These are phyloP conservation scores for Nicotiana paniculata DNA, from an alignment of 257 asterid species.

Conservation along the genomic window DNA sequence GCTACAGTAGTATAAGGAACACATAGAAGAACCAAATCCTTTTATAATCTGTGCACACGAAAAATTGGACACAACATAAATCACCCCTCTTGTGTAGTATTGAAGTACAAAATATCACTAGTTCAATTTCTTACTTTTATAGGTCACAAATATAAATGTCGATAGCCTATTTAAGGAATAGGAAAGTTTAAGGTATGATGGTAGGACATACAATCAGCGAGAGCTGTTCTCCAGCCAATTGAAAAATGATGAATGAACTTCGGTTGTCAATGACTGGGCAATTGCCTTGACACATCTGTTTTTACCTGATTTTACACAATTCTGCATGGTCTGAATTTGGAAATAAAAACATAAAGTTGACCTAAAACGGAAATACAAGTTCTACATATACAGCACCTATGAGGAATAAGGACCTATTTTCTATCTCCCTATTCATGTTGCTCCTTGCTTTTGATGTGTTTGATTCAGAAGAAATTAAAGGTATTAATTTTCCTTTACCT, in stretches of 20 bases:
- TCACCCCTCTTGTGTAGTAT: too few relatives aligned
- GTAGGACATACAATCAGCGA: constrained; percentile 53
- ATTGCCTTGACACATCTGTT: constrained; percentile 93
- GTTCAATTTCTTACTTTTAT: too few relatives aligned
- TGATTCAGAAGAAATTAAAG: constrained; percentile 49
- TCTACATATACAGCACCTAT: constrained; percentile 52
- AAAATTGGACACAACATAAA: too few relatives aligned
- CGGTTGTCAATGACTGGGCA: constrained; percentile 82
- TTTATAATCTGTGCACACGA: too few relatives aligned
- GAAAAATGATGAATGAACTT: constrained; percentile 76
- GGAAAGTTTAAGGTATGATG: not conserved
- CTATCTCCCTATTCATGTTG: constrained; percentile 92
- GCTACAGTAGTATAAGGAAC: too few relatives aligned
- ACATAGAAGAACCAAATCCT: too few relatives aligned
- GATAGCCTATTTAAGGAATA: not conserved
- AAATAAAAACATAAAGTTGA: not conserved
- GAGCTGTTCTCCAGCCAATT: constrained; percentile 89
- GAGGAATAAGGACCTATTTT: constrained; percentile 70
- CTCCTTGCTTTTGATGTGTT: constrained; percentile 66
- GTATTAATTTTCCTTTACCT: constrained; percentile 62
- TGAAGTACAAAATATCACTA: too few relatives aligned
- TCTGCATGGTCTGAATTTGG: constrained; percentile 5
- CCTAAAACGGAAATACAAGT: not conserved
- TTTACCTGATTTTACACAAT: constrained; percentile 55
- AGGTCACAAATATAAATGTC: too few relatives aligned